Conservation (phyloP, 371 early-diverging fungal species). For the Mucor lusitanicus region DNA sequence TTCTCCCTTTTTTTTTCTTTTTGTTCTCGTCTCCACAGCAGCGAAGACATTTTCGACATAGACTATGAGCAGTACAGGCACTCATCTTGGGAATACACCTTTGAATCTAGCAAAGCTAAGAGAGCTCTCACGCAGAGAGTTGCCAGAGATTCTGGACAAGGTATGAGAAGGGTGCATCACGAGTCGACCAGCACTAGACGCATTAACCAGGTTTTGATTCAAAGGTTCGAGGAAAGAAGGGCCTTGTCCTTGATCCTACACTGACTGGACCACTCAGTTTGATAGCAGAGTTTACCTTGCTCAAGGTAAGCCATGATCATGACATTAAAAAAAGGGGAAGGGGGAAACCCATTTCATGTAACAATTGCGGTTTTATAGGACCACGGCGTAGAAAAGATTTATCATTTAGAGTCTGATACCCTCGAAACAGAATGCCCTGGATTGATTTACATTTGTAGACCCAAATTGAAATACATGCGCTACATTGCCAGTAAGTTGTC, state of each 20-base stretch:
- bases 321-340: neutral
- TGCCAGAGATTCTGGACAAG: constrained; percentile 75
- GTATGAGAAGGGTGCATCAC: constrained; percentile 37
- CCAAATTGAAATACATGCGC: constrained; percentile 76
- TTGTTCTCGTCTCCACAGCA: neutral
- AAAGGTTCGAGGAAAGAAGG: constrained; percentile 88
- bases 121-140: constrained; percentile 71
- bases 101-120: constrained; percentile 62
- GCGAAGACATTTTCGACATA: too few species aligned
- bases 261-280: constrained; percentile 84
- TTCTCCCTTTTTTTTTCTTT: neutral
- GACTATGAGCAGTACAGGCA: constrained; percentile 27
- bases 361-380: constrained; percentile 56
- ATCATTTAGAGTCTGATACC: constrained; percentile 69
- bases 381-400: constrained; percentile 94
- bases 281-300: constrained; percentile 81
- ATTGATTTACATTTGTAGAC: constrained; percentile 84
- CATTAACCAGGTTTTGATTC: neutral
- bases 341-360: neutral
- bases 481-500: constrained; percentile 73
- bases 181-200: neutral
- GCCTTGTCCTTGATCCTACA: constrained; percentile 83
- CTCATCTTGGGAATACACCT: constrained; percentile 52
- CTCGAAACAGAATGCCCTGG: constrained; percentile 71
- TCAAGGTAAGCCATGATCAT: constrained; percentile 60